Evolutionary conservation across 2,329 filamentous ascomycete species (phyloP), one percentile per base, ranked within the genome.

Genomic region (Didymella pomorum): DNA sequence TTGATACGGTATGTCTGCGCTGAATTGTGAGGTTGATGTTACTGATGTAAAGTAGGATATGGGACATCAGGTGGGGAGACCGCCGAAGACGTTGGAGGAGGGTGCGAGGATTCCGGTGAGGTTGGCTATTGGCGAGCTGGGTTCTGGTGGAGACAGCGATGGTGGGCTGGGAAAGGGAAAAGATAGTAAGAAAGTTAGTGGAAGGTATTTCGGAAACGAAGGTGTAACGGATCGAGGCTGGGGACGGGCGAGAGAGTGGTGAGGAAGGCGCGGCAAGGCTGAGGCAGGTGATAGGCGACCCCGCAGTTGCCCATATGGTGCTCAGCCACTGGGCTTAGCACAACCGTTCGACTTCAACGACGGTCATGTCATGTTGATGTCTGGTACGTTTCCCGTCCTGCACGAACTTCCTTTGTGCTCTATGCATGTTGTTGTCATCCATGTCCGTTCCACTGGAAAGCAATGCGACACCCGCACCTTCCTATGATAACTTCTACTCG

Each of bases 121-220:
- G 39, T 50, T 63, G 25, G 61, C 61, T 33, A 51, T 63, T 43
- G 61, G 58, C 2, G 55, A 61, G 14, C 8, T 63, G 31, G 57
- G 54, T 14, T 7, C 14, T 1, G 10, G 8, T 1, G 61, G 61
- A 6, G 51, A 63, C 53, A 7, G n/a, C 9, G 54, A 61, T 48
- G 54, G 57, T 2, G 51, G 43, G 1, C n/a, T 60, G 50, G 51
- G 54, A 1, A 31, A 16, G 3, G 25, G 45, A 11, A 25, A 14
- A 11, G 21, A 18, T 4, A 21, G 21, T 4, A 55, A 61, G 51
- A 25, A 10, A 12, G 42, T 63, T 7, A 58, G 55, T 44, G 61
- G 61, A 41, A 52, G 25, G 33, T 63, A 61, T 31, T 63, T 58
- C 51, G 61, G 28, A n/a, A 63, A 63, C 25, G 58, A 63, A 7